Evolutionary conservation across 805 yeast species (phyloP).

Genomic region (Kluyveromyces siamensis): DNA sequence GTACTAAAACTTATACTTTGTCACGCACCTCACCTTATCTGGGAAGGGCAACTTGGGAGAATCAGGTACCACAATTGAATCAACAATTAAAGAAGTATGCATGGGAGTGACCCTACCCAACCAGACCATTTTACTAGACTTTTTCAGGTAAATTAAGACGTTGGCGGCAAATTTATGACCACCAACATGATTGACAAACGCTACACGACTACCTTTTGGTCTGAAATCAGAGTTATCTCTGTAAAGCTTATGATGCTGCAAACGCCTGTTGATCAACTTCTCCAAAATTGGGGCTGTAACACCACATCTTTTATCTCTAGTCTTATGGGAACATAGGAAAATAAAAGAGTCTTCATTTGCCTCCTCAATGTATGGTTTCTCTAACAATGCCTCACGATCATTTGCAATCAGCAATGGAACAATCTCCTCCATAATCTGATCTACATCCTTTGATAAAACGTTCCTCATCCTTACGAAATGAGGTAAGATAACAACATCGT

Average conservation of each 20-base stretch:
- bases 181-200: slow-evolving; percentile 80
- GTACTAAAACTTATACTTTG: slow-evolving; percentile 26
- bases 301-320: slow-evolving; percentile 91
- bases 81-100: slow-evolving; percentile 66
- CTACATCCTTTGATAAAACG: slow-evolving; percentile 36
- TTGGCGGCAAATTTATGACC: slow-evolving; percentile 95
- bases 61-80: slow-evolving; percentile 60
- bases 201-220: slow-evolving; percentile 64
- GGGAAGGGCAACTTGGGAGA: slow-evolving; percentile 61
- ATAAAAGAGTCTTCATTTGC: slow-evolving; percentile 41
- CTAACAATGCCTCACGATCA: slow-evolving; percentile 9
- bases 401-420: slow-evolving; percentile 33
- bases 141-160: slow-evolving; percentile 60
- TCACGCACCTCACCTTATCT: slow-evolving; percentile 49
- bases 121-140: slow-evolving; percentile 56
- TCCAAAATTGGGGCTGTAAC: slow-evolving; percentile 87
- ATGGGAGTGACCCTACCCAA: slow-evolving; percentile 76
- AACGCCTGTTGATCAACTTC: slow-evolving; percentile 61
- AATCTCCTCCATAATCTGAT: slow-evolving; percentile 35
- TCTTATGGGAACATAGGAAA: slow-evolving; percentile 78
- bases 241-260: slow-evolving; percentile 61
- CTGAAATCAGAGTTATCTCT: slow-evolving; percentile 72
- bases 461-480: slow-evolving; percentile 61
- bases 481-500: slow-evolving; percentile 63
- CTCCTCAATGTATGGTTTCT: slow-evolving; percentile 28